phyloP scores from a whole-genome alignment of 2,329 filamentous ascomycete species.

The Scedosporium dehoogii region DNA sequence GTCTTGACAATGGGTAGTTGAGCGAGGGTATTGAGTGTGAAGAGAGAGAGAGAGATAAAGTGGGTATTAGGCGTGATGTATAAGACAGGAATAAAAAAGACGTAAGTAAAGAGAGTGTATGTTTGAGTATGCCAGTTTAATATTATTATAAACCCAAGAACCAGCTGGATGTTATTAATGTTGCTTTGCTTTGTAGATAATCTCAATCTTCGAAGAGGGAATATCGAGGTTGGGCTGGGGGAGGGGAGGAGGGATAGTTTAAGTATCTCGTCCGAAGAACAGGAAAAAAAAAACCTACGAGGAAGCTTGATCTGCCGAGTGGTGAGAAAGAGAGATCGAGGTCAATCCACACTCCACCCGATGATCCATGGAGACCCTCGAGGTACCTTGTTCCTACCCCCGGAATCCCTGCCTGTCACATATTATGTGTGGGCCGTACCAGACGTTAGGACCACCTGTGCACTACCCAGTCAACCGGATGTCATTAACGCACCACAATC shows the following conservation, averaged over 20 bases:
- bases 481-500: background rate
- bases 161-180: slow-evolving; percentile 7
- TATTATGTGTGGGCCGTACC: slow-evolving; percentile 6
- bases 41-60: background rate
- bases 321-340: background rate
- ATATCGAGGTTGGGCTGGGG: background rate
- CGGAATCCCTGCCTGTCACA: slow-evolving; percentile 8
- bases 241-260: slow-evolving; percentile 6
- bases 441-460: slow-evolving; percentile 1
- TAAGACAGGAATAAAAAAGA: background rate
- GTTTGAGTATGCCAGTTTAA: background rate
- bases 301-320: slow-evolving; percentile 5
- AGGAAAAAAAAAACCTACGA: background rate
- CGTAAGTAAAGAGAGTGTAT: background rate
- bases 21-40: background rate
- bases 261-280: slow-evolving; percentile 4
- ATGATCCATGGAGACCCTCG: slow-evolving; percentile 3
- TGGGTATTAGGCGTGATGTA: background rate
- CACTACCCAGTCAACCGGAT: background rate
- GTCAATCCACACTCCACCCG: slow-evolving; percentile 7
- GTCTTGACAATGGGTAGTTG: background rate
- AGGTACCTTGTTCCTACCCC: background rate
- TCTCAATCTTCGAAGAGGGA: background rate
- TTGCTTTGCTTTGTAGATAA: background rate
- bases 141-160: slow-evolving; percentile 7